Evolutionary conservation across 2,329 filamentous ascomycete genomes (phyloP), one percentile per base, ranked within the genome.

Genomic region (Fusarium sp.): DNA sequence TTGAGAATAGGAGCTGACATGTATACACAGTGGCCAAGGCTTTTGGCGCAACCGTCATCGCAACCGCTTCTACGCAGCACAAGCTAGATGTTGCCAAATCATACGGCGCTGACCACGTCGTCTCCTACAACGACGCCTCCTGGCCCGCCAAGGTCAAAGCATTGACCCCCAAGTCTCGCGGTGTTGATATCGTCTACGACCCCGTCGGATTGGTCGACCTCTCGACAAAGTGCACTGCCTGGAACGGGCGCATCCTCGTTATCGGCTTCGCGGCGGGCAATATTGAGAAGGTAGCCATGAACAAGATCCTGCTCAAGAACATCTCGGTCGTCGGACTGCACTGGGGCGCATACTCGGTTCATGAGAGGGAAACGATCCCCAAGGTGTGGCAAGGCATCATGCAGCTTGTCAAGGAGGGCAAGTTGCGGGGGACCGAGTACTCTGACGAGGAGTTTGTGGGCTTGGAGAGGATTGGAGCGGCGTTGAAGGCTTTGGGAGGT

Each of bases 181-280:
- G 94, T 11, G 95, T 97, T 16, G 95, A 98, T 80, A 94, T 98
- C 54, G 95, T 98, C 23, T 98, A 94, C 82, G 95, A 98, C 79
- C 94, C 95, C 12, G 95, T 98, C 1, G 95, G 95, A 1, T 83
- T 98, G 78, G 93, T 98, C 52, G 94, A 97, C 71, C 88, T 90
- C 77, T 94, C 91, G 73, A 93, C 95, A 73, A 97, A 97, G 82
- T 98, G 95, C 82, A 93, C 92, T 4, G 92, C 94, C 4, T 98
- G 94, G 95, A 97, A 97, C 79, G 95, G 93, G 2, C 88, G 95
- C 12, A 87, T 98, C 59, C 82, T 98, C 44, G 90, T 98, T 6
- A 91, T 98, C 72, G 95, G 95, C 0, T 98, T 98, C 78, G 94
- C 95, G 0, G 82, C 79, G 1, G 82, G 82, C 37, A 86, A 85